Conservation (phyloP, 73 alveolate species). For the Tetrahymena malaccensis region DNA sequence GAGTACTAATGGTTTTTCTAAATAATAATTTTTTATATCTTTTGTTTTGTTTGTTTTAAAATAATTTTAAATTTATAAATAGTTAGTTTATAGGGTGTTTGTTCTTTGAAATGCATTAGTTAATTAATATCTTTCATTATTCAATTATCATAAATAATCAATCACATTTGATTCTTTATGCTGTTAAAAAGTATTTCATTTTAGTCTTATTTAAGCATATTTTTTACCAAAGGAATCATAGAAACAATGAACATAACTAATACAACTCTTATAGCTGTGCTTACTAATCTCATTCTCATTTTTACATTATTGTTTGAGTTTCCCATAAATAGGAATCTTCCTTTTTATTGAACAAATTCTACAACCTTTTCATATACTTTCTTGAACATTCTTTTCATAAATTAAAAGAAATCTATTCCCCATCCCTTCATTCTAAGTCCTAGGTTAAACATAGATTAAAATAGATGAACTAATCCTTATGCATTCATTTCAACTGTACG, state of each 20-base stretch:
- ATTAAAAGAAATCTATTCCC: background rate
- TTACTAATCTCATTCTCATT: background rate
- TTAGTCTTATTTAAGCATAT: background rate
- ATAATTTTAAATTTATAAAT: no score
- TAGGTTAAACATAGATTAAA: background rate
- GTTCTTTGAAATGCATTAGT: background rate
- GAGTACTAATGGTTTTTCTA: no score
- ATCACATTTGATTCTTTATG: background rate
- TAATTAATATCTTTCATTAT: background rate
- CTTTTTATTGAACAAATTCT: background rate
- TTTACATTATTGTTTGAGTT: background rate
- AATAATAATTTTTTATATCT: no score
- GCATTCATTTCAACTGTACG: background rate
- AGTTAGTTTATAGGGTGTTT: background rate
- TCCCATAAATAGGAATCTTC: background rate
- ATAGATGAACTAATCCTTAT: background rate
- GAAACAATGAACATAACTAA: background rate
- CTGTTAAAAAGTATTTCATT: background rate
- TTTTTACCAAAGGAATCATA: background rate
- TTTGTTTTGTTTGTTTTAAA: background rate
- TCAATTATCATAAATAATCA: no score
- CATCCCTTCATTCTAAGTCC: background rate
- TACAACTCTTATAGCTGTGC: background rate
- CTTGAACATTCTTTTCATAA: background rate
- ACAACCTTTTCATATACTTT: background rate